Percentiles rank a stretch among this genome's conserved stretches.
These are phyloP conservation scores for Trichoderma simmonsii DNA, from an alignment of 2,329 filamentous ascomycete genomes.

Conservation along the genomic window DNA sequence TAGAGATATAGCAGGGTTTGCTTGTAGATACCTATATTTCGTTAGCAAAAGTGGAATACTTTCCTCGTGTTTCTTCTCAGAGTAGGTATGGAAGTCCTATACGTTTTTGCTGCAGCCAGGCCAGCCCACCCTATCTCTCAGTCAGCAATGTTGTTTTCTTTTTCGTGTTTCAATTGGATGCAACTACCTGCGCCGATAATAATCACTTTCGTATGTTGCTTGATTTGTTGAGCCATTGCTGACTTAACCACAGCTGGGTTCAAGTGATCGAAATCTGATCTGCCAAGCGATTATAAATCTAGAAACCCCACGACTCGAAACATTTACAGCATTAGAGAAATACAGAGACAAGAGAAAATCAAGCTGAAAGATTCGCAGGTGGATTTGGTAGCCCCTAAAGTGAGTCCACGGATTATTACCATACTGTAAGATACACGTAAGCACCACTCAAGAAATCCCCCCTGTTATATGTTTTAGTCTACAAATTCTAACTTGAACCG, in stretches of 20 bases:
- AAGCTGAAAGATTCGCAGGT: background rate
- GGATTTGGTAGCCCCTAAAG: background rate
- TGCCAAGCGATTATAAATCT: background rate
- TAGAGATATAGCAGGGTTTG: background rate
- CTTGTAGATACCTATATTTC: background rate
- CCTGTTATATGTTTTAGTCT: background rate
- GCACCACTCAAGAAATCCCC: background rate
- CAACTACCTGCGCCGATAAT: background rate
- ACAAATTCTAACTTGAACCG: background rate
- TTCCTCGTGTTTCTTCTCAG: background rate
- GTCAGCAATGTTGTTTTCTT: background rate
- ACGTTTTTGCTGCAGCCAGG: constrained; percentile 2
- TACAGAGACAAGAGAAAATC: background rate
- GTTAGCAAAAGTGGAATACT: background rate
- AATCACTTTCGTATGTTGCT: background rate
- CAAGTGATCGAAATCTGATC: background rate
- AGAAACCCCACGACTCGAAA: no score
- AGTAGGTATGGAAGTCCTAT: background rate
- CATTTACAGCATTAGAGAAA: no score
- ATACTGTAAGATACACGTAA: constrained; percentile 1
- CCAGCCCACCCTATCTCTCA: background rate
- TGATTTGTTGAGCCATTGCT: background rate
- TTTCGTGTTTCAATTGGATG: no score
- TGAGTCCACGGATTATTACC: background rate
- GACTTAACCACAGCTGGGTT: background rate